Conservation (phyloP, 2,329 filamentous ascomycete species). For the Aspergillus sp. region DNA sequence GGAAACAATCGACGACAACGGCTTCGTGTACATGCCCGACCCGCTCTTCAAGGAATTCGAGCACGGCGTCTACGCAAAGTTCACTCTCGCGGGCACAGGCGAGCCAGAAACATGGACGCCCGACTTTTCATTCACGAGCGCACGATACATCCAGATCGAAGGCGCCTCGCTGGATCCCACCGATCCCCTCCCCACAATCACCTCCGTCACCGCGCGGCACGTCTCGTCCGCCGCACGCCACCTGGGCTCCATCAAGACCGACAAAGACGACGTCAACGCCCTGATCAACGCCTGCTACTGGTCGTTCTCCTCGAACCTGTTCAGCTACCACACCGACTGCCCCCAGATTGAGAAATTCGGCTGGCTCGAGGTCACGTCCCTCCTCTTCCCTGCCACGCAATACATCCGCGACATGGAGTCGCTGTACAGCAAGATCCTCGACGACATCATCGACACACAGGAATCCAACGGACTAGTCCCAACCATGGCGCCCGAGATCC, state of each 20-base stretch:
- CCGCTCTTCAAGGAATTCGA: conserved; percentile 32
- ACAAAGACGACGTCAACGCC: conserved; percentile 29
- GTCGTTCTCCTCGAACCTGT: conserved; percentile 50
- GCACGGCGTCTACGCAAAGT: conserved; percentile 27
- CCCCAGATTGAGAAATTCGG: conserved; percentile 55
- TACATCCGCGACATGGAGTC: conserved; percentile 54
- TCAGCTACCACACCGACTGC: conserved; percentile 55
- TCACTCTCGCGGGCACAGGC: conserved; percentile 25
- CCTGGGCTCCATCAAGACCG: conserved; percentile 28
- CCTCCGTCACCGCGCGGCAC: conserved; percentile 26
- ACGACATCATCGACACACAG: conserved; percentile 53
- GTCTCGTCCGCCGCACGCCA: conserved; percentile 28
- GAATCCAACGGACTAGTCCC: conserved; percentile 52
- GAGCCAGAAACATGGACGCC: conserved; percentile 26
- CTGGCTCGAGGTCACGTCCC: conserved; percentile 54
- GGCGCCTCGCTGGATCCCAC: conserved; percentile 21
- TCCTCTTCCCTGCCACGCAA: conserved; percentile 52
- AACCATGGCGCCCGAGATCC: conserved; percentile 53
- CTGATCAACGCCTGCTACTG: conserved; percentile 49
- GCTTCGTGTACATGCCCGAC: conserved; percentile 30
- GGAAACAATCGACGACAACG: conserved; percentile 17
- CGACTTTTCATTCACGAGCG: conserved; percentile 32
- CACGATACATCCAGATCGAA: conserved; percentile 30
- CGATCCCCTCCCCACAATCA: conserved; percentile 21
- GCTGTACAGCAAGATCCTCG: conserved; percentile 53